Base-by-base conservation (phyloP, 1,284 basidiomycete species). In the Leccinum griseonigrum region DNA sequence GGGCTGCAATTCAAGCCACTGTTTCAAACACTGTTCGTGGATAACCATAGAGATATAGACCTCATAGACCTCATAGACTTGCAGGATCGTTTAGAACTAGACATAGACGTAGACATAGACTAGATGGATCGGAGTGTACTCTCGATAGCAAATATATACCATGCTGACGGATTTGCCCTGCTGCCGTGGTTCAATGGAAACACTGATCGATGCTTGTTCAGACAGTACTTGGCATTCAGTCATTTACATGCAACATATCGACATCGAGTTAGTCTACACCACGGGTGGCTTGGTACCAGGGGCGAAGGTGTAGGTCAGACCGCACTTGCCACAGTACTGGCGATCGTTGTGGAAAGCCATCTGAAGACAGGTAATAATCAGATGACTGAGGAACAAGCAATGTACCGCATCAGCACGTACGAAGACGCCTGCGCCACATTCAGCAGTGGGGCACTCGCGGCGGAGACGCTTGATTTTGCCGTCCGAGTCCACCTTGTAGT, bases 401-500 rank as follows among this genome's bases (percentile, higher is more conserved):
- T 13, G 18, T 5, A 10, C 22, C 29, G 22, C 22, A 22, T n/a
- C 36, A 13, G 11, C 16, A 81, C 90, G 68, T 78, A 93, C 91
- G 82, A 97, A 97, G 83, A 96, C 88, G 81, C 94, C 94, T 71
- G 95, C 95, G 80, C 95, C 95, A 75, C 95, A 98, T 76, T 91
- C 89, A 64, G 93, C 86, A 58, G 83, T 83, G 55, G 94, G 94
- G 82, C 97, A 98, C 81, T 98, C 97, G 73, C 97, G 92, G 75
- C 97, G 89, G 66, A 99, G 90, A 77, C 97, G 95, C 87, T 98
- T 97, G 85, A 99, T 96, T 85, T 97, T 97, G 79, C 97, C 97
- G 75, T 98, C 96, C 62, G 94, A 95, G 81, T 98, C 96, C 74
- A 99, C 96, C 83, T 96, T 97, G 86, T 98, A 98, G 87, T 97